phyloP scores from a whole-genome alignment of 176 grass and related monocot genomes.

The Poa pratensis region DNA sequence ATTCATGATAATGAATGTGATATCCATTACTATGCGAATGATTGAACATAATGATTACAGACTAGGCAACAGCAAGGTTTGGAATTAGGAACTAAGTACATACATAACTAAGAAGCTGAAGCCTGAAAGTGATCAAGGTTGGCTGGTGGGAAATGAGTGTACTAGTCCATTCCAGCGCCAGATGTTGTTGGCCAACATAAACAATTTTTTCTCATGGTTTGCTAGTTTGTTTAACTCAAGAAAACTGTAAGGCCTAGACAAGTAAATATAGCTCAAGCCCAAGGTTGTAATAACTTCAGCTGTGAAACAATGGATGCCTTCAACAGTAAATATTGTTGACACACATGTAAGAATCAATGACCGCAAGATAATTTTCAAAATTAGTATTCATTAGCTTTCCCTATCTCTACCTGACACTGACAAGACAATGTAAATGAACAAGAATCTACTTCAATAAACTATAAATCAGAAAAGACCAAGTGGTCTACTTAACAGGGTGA shows the following conservation, averaged over 20 bases:
- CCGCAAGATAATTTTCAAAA: neutral
- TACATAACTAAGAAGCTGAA: neutral
- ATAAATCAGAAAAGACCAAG: neutral
- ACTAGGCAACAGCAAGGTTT: neutral
- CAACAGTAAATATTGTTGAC: conserved; percentile 4
- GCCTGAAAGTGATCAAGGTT: neutral
- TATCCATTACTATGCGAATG: conserved; percentile 3
- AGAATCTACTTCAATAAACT: neutral
- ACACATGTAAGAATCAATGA: neutral
- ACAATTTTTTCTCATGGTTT: neutral
- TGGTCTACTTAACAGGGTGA: neutral
- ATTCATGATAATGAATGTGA: conserved; percentile 8
- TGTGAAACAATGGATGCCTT: neutral
- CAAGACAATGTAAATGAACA: neutral
- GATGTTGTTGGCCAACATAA: conserved; percentile 1
- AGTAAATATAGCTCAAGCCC: conserved; percentile 22
- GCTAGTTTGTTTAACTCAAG: conserved; percentile 12
- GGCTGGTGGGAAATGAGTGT: neutral
- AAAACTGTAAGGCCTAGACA: neutral
- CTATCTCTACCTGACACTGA: conserved; percentile 15
- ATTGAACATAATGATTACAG: conserved; percentile 21
- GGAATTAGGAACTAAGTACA: conserved; percentile 11
- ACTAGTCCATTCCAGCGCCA: neutral
- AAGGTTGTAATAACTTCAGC: neutral
- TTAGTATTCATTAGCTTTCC: neutral